Evolutionary conservation across 129 eudicot species (phyloP).

Genomic region (Silybum marianum): DNA sequence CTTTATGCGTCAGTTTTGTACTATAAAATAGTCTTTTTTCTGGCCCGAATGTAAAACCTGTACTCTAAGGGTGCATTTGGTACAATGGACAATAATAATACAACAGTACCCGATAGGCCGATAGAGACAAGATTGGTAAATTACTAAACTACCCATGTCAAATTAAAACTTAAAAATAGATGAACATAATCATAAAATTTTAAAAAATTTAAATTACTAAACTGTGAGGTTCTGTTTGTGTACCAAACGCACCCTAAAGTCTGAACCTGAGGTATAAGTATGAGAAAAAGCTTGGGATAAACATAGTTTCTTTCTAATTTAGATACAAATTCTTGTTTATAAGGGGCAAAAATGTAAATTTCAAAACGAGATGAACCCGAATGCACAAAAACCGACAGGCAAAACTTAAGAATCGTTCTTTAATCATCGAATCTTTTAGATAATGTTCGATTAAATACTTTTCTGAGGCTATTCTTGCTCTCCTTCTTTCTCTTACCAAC

Average conservation of each 20-base stretch:
- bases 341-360: background rate
- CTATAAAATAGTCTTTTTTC: background rate
- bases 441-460: constrained; percentile 43
- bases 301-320: background rate
- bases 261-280: background rate
- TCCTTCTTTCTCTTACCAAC: constrained; percentile 45
- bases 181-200: too few relatives aligned
- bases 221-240: too few relatives aligned
- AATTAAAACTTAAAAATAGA: background rate
- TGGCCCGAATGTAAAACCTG: background rate
- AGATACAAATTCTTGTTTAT: constrained; percentile 6
- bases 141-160: background rate
- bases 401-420: background rate
- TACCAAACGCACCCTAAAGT: background rate
- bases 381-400: constrained; percentile 14
- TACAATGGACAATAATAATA: background rate
- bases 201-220: too few relatives aligned
- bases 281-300: background rate
- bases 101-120: background rate
- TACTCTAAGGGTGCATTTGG: background rate
- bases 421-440: constrained; percentile 51
- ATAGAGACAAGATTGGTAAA: background rate
- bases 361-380: constrained; percentile 3
- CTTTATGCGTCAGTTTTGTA: background rate
- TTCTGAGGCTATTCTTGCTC: constrained; percentile 73